Conservation (phyloP, 1,284 basidiomycete genomes). For the Tilletia horrida region DNA sequence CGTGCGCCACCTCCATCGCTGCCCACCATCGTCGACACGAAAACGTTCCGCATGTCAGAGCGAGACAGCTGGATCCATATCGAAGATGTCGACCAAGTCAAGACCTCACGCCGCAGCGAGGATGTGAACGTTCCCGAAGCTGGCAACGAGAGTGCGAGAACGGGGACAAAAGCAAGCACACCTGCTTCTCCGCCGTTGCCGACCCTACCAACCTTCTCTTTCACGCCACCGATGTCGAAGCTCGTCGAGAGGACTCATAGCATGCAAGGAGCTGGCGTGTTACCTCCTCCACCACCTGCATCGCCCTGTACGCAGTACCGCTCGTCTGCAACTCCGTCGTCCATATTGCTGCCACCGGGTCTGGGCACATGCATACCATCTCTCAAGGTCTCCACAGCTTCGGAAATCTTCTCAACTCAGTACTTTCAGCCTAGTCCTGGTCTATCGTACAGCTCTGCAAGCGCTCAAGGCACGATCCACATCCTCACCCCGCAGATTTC, state of each 20-base stretch:
- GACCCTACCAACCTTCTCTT: slow-evolving; percentile 10
- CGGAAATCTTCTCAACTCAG: not conserved
- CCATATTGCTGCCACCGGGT: not conserved
- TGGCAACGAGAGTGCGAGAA: not conserved
- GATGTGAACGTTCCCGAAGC: not conserved
- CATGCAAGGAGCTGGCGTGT: too few species aligned
- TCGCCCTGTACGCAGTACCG: not conserved
- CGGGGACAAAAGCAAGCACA: not conserved
- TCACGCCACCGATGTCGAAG: not conserved
- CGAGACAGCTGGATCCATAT: slow-evolving; percentile 17
- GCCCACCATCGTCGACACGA: slow-evolving; percentile 8
- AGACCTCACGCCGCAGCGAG: not conserved
- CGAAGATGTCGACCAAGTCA: not conserved
- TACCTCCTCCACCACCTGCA: not conserved
- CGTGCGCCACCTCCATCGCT: not conserved
- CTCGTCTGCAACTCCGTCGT: slow-evolving; percentile 11
- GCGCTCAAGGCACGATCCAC: not conserved
- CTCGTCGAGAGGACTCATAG: not conserved
- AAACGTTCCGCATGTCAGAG: slow-evolving; percentile 13
- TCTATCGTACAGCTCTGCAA: not conserved
- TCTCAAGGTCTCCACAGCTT: slow-evolving; percentile 12
- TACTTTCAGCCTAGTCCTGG: not conserved
- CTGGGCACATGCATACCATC: not conserved
- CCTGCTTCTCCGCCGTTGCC: not conserved
- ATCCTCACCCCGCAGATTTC: not conserved